Evolutionary conservation across 192 early-diverging fungal species (phyloP), one percentile per base, ranked within the genome.

Genomic region (Umbelopsis vinacea): DNA sequence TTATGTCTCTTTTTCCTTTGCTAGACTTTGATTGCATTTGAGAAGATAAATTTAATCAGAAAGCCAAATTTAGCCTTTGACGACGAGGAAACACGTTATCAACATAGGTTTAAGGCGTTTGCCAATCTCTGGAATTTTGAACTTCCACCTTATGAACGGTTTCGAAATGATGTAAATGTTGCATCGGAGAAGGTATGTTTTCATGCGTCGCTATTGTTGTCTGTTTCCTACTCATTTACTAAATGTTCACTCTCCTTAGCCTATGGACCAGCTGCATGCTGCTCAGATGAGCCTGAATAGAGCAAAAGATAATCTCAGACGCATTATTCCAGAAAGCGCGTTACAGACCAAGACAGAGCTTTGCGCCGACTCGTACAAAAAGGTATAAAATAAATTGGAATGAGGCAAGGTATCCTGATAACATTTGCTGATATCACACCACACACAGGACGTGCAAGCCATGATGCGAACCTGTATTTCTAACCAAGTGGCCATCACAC

Each of bases 31-130:
- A 60, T 76, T 2, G 77, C 71, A 9, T 68, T 83, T 37, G 46
- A 78, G 10, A 69, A 81, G n/a, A 55, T 72, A 2, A 69, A 68
- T 0, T 81, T 80, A 29, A 50, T 78, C 29, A 71, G 75, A 26
- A 46, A 72, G 14, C 71, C 68, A 15, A 60, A 53, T 35, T 77
- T 80, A 46, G 77, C 76, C 4, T 76, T 84, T 52, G 83, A 87
- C 53, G 75, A 87, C 69, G 73, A 82, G 23, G 67, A 77, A 15
- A 86, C 85, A 0, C 72, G 83, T 2, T 84, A 71, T 50, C 47
- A 33, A 6, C 86, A 86, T 46, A 76, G 86, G 22, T 83, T 87
- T 71, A 81, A 83, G 21, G 70, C 79, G 6, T 86, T 87, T 79
- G 71, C 66, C 10, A 24, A 72, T 6, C 38, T 87, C 19, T 68